Conservation (phyloP, 805 yeast genomes). For the Diddensiella transvaalensis region DNA sequence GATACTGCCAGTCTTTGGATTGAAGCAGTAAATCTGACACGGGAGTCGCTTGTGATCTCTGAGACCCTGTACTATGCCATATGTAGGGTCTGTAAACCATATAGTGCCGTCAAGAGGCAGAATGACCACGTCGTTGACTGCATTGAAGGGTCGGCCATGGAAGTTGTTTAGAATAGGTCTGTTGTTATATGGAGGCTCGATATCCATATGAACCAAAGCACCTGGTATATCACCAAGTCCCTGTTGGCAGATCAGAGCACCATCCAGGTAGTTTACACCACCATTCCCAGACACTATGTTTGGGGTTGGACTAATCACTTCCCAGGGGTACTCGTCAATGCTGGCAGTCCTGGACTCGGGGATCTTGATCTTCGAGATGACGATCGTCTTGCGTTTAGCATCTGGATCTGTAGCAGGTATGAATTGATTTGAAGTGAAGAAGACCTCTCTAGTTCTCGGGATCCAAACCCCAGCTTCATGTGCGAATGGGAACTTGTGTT, state of each 20-base stretch:
- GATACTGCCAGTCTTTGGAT: conserved; percentile 32
- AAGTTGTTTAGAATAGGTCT: conserved; percentile 23
- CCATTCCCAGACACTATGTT: conserved; percentile 26
- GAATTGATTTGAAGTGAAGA: conserved; percentile 30
- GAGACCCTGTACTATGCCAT: conserved; percentile 25
- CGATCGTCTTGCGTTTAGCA: conserved; percentile 9
- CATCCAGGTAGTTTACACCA: conserved; percentile 26
- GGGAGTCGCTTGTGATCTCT: conserved; percentile 23
- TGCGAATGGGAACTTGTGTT: conserved; percentile 24
- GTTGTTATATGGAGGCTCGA: conserved; percentile 21
- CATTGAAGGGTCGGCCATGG: conserved; percentile 29
- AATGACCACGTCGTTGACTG: conserved; percentile 30
- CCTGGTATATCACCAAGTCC: conserved; percentile 24
- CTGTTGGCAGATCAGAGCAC: conserved; percentile 27
- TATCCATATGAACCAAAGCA: conserved; percentile 23
- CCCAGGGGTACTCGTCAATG: conserved; percentile 20
- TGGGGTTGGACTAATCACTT: conserved; percentile 22
- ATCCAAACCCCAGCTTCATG: conserved; percentile 32
- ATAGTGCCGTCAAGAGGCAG: conserved; percentile 25
- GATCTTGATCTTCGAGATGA: conserved; percentile 16
- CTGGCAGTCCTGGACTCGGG: conserved; percentile 9
- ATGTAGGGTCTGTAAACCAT: conserved; percentile 33
- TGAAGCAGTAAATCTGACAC: conserved; percentile 40
- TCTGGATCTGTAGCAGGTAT: conserved; percentile 10
- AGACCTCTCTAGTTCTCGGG: conserved; percentile 25